Evolutionary conservation across 176 grass and related monocot genomes (phyloP).

Genomic region (Eleusine indica): DNA sequence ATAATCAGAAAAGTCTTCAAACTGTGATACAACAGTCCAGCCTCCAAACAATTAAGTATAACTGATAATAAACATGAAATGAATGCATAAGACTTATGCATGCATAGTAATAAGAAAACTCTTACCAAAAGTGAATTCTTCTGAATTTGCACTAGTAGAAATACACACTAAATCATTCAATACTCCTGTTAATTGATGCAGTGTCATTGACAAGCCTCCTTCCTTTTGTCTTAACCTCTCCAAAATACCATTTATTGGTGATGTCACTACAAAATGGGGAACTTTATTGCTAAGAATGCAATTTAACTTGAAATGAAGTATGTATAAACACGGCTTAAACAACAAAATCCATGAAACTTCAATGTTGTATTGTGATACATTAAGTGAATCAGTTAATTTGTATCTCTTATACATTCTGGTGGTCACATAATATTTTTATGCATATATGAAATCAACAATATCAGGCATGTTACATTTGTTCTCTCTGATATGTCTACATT

Average conservation of each 20-base stretch:
- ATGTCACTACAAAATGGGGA: constrained; percentile 55
- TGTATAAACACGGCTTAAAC: not conserved
- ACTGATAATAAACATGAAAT: not conserved
- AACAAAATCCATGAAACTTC: not conserved
- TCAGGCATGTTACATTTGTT: constrained; percentile 3
- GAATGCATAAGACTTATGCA: constrained; percentile 1
- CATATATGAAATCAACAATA: not conserved
- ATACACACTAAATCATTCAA: constrained; percentile 64
- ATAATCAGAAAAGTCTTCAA: not conserved
- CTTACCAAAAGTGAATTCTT: constrained; percentile 67
- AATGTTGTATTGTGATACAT: not conserved
- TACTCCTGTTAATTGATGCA: constrained; percentile 69
- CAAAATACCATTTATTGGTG: constrained; percentile 73
- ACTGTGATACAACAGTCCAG: not conserved
- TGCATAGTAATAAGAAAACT: not conserved
- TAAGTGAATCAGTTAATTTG: not conserved
- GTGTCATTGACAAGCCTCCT: constrained; percentile 72
- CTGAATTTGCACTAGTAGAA: constrained; percentile 44
- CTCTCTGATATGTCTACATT: not conserved
- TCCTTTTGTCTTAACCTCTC: constrained; percentile 72
- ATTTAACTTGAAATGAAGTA: not conserved
- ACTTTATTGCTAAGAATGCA: constrained; percentile 11
- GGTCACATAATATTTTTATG: not conserved
- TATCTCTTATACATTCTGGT: too few relatives aligned
- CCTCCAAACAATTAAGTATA: not conserved